phyloP scores from a whole-genome alignment of 441 rosid species.

The Erodium trifolium region DNA sequence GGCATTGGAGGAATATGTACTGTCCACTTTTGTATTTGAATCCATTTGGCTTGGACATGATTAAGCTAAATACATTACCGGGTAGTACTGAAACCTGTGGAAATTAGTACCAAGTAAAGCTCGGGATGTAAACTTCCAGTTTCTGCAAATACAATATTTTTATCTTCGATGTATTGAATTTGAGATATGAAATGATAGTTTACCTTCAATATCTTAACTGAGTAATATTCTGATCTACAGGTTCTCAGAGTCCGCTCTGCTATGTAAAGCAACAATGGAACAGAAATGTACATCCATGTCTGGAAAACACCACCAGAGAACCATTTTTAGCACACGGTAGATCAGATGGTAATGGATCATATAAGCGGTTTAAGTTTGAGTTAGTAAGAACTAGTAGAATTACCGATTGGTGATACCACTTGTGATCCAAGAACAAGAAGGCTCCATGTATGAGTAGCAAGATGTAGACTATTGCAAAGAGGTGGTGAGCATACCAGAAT shows the following conservation, averaged over 20 bases:
- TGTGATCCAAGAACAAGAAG: slow-evolving; percentile 52
- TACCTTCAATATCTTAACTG: slow-evolving; percentile 70
- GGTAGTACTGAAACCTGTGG: slow-evolving; percentile 77
- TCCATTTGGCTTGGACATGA: slow-evolving; percentile 84
- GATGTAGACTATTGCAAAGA: slow-evolving; percentile 62
- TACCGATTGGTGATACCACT: slow-evolving; percentile 76
- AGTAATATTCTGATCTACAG: slow-evolving; percentile 63
- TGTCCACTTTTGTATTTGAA: slow-evolving; percentile 94
- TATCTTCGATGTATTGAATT: neutral
- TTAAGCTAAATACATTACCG: slow-evolving; percentile 72
- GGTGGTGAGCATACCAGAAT: slow-evolving; percentile 96
- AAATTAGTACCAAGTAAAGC: slow-evolving; percentile 17
- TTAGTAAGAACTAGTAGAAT: slow-evolving; percentile 17
- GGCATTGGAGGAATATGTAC: slow-evolving; percentile 85
- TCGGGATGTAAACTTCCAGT: slow-evolving; percentile 4
- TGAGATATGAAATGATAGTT: neutral
- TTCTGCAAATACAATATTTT: neutral
- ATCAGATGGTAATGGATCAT: neutral
- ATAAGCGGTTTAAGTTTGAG: neutral
- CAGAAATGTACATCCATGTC: slow-evolving; percentile 91
- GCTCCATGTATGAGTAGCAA: slow-evolving; percentile 73
- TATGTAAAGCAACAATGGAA: slow-evolving; percentile 66
- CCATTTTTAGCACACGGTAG: neutral
- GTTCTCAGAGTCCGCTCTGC: slow-evolving; percentile 73
- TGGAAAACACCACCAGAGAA: slow-evolving; percentile 25